Percentiles rank a stretch among this genome's conserved stretches.
phyloP scores from a whole-genome alignment of 371 early-diverging fungal species.

The Mortierella sp. region DNA sequence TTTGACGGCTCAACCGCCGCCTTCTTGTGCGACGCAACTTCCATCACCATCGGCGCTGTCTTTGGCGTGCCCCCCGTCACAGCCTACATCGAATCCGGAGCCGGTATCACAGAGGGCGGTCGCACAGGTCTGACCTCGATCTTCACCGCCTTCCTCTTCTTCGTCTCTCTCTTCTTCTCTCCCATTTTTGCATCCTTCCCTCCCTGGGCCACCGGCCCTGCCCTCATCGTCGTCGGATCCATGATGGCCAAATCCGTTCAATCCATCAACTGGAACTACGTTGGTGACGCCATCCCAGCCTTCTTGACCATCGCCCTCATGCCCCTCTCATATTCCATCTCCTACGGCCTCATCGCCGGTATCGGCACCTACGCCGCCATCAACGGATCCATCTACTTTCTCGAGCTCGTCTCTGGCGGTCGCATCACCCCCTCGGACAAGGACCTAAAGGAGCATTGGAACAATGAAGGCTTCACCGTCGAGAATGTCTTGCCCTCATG shows the following conservation, averaged over 20 bases:
- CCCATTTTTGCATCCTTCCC: slow-evolving; percentile 90
- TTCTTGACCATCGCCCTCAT: slow-evolving; percentile 83
- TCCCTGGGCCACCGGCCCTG: slow-evolving; percentile 88
- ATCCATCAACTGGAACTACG: slow-evolving; percentile 83
- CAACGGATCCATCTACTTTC: slow-evolving; percentile 32
- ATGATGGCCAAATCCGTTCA: slow-evolving; percentile 82
- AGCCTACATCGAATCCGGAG: slow-evolving; percentile 84
- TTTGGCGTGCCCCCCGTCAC: slow-evolving; percentile 84
- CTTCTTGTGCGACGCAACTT: slow-evolving; percentile 78
- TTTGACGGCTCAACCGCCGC: slow-evolving; percentile 83
- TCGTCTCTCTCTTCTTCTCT: slow-evolving; percentile 83
- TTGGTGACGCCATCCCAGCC: slow-evolving; percentile 83
- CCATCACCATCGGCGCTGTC: slow-evolving; percentile 75
- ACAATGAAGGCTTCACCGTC: slow-evolving; percentile 24
- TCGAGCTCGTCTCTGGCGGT: slow-evolving; percentile 33
- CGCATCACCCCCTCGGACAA: slow-evolving; percentile 35
- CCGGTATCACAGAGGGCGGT: slow-evolving; percentile 87
- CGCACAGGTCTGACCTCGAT: slow-evolving; percentile 83
- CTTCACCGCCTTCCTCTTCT: slow-evolving; percentile 75
- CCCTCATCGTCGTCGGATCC: slow-evolving; percentile 82
- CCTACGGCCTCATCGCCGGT: slow-evolving; percentile 54
- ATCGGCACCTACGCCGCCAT: slow-evolving; percentile 43
- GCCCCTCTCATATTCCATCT: slow-evolving; percentile 75
- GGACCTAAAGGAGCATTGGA: slow-evolving; percentile 36
- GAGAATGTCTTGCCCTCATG: slow-evolving; percentile 34